A percentile compares a stretch with the other conserved stretches of the same genome.
These are phyloP conservation scores for Anthracocystis panici-leucophaei DNA, from an alignment of 1,284 basidiomycete genomes.

Conservation along the genomic window DNA sequence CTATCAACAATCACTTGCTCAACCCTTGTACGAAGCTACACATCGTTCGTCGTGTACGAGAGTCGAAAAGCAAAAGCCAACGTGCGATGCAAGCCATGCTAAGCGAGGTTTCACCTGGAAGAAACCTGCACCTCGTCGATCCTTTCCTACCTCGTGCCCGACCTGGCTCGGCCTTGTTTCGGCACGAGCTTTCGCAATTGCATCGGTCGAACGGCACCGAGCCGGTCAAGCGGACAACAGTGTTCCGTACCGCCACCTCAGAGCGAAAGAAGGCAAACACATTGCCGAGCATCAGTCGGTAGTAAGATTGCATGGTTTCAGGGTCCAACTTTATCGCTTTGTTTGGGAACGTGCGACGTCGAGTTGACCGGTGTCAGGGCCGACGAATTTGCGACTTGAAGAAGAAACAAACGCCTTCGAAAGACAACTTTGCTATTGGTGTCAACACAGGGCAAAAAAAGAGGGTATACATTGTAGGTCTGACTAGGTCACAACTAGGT, in stretches of 20 bases:
- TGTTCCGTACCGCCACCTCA: too few relatives aligned
- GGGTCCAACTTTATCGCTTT: neutral
- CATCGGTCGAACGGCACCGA: neutral
- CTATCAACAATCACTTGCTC: neutral
- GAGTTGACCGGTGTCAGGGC: constrained; percentile 2
- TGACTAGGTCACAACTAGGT: too few relatives aligned
- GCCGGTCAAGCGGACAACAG: too few relatives aligned
- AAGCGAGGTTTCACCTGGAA: neutral
- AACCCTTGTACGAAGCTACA: neutral
- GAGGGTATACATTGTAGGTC: constrained; percentile 3
- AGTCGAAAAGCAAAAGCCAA: constrained; percentile 4
- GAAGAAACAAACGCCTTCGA: neutral
- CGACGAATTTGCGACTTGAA: neutral
- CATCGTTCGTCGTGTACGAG: too few relatives aligned
- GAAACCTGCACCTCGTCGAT: neutral
- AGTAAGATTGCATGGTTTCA: neutral
- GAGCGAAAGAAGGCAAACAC: neutral
- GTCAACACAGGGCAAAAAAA: neutral
- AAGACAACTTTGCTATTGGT: too few relatives aligned
- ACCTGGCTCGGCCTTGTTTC: neutral
- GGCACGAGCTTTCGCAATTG: neutral
- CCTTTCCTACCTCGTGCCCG: neutral
- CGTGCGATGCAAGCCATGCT: constrained; percentile 1
- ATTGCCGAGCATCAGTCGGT: neutral
- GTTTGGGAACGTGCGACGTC: constrained; percentile 1